Evolutionary conservation across 169 alveolate genomes (phyloP), one percentile per base, ranked within the genome.

Genomic region (Plasmodium adleri): DNA sequence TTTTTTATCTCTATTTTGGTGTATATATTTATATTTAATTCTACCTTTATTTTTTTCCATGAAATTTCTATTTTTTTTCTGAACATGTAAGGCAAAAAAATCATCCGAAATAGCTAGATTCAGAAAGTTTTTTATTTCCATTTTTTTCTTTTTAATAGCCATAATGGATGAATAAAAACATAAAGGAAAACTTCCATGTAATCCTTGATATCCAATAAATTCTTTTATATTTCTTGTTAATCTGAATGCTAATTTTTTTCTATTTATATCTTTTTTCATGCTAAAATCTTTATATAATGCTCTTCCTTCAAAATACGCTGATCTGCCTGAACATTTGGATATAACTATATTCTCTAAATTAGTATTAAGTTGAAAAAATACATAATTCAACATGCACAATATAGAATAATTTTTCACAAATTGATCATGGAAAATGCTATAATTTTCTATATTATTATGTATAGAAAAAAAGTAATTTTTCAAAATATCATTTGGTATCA

Each of bases 331-430:
- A 47, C 24, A 43, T 64, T 59, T 86, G 7, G 92, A 86, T 9
- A 86, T 20, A 10, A 86, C 10, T 24, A 86, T 86, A 4, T 56
- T 86, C 45, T 86, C 52, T 60, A 86, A 73, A 9, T 86, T 71
- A 4, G 75, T 59, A 15, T 62, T 49, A 24, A 32, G 52, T 28
- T 72, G 74, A 24, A 86, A 72, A 26, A 86, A 72, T 22, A 86
- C 24, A 52, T 86, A 86, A 86, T 86, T 86, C 45, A 86, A 47
- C 92, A 86, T 86, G 45, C 92, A 86, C 13, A 73, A 17, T 8
- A 86, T 45, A 5, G 92, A 70, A 66, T 86, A 86, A 54, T 59
- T 86, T 45, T 49, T 60, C 15, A 72, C 71, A 59, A 86, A 86
- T 47, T 86, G 70, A 7, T 20, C 50, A 59, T 72, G 58, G 26